Conservation (phyloP, 1,284 basidiomycete species). For the Hymenochaete sp. region DNA sequence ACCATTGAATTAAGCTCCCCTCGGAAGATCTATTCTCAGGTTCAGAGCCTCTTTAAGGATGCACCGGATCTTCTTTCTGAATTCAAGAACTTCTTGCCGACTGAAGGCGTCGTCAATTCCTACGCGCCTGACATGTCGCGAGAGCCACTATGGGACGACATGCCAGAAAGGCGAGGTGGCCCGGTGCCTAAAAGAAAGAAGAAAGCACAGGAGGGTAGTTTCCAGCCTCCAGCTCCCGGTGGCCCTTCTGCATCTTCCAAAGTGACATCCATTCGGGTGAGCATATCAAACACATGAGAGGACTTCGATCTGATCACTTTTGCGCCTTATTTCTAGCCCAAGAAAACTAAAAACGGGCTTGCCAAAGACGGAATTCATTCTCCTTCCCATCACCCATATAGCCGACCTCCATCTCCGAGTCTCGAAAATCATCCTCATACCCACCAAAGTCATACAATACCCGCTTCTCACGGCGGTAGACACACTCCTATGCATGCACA, state of each 20-base stretch:
- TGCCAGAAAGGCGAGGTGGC: conserved; percentile 38
- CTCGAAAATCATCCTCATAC: conserved; percentile 12
- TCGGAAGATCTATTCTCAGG: conserved; percentile 85
- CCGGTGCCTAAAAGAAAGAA: conserved; percentile 42
- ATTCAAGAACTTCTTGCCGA: conserved; percentile 93
- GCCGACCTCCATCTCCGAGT: conserved; percentile 17
- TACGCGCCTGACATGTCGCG: conserved; percentile 17
- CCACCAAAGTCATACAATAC: too few relatives aligned
- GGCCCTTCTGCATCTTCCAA: conserved; percentile 32
- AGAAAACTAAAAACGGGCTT: conserved; percentile 24
- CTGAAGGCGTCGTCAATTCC: conserved; percentile 33
- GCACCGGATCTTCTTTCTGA: conserved; percentile 90
- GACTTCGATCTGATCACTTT: not conserved
- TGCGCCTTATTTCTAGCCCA: conserved; percentile 20
- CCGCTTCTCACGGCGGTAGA: too few relatives aligned
- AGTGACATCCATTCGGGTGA: conserved; percentile 14
- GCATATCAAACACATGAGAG: conserved; percentile 5
- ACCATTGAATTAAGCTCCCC: conserved; percentile 21
- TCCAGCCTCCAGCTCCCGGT: conserved; percentile 44
- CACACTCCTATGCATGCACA: too few relatives aligned
- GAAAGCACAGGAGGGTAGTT: conserved; percentile 51
- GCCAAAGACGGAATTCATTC: conserved; percentile 18
- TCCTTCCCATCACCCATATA: conserved; percentile 17
- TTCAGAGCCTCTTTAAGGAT: conserved; percentile 86
- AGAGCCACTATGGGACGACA: conserved; percentile 21